Conservation (phyloP, 2,329 filamentous ascomycete genomes). For the Pezicula carpinea region DNA sequence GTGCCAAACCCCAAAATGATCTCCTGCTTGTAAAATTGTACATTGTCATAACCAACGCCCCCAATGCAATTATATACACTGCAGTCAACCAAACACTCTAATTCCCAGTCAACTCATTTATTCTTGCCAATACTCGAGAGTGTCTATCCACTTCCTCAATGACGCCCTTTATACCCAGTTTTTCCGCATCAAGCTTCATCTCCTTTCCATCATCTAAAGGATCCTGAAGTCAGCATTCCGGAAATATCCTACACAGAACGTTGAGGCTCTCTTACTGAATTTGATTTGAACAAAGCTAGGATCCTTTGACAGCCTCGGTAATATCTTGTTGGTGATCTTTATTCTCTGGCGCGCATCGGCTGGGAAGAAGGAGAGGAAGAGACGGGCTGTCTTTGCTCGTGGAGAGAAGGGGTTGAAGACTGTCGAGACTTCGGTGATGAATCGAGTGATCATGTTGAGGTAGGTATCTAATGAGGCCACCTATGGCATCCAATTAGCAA, state of each 20-base stretch:
- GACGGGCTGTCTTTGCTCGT: constrained; percentile 73
- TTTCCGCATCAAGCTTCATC: constrained; percentile 75
- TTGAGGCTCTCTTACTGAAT: constrained; percentile 63
- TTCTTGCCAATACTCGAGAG: constrained; percentile 74
- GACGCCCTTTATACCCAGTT: constrained; percentile 79
- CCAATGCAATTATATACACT: constrained; percentile 11
- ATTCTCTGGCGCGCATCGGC: constrained; percentile 73
- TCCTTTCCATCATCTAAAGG: constrained; percentile 83
- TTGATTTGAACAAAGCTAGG: constrained; percentile 69
- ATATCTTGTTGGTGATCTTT: constrained; percentile 70
- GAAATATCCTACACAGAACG: background rate
- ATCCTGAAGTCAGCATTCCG: background rate
- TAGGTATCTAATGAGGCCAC: background rate
- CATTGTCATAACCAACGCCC: too few relatives aligned
- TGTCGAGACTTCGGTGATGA: constrained; percentile 78
- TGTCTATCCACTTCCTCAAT: constrained; percentile 87
- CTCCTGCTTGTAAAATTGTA: too few relatives aligned
- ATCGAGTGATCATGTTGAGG: constrained; percentile 72
- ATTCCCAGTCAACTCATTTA: constrained; percentile 66
- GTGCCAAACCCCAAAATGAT: too few relatives aligned
- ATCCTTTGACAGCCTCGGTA: constrained; percentile 66
- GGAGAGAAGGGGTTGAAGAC: constrained; percentile 90
- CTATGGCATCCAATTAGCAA: background rate
- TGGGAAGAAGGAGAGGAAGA: constrained; percentile 83
- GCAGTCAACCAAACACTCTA: constrained; percentile 4